Conservation (phyloP, 2,329 filamentous ascomycete species). For the Tolypocladium amazonense region DNA sequence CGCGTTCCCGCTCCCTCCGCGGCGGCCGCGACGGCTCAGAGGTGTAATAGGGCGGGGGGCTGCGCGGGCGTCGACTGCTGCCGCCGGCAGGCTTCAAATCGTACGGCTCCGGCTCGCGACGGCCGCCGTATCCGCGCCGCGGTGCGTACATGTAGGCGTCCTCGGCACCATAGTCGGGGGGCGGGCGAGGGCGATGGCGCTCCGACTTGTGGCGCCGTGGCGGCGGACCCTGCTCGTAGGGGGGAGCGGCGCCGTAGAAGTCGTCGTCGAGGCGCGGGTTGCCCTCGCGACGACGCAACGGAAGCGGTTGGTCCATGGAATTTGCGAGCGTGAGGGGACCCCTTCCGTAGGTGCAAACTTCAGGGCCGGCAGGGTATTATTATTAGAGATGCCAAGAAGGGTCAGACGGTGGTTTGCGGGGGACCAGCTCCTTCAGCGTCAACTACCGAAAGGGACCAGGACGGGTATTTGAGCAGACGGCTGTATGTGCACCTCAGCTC, state of each 20-base stretch:
- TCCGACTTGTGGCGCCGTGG: conserved; percentile 14
- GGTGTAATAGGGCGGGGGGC: conserved; percentile 4
- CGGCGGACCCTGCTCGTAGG: conserved; percentile 1
- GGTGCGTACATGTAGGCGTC: conserved; percentile 2
- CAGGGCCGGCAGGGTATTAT: neutral
- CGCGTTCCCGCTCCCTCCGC: neutral
- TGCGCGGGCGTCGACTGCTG: conserved; percentile 4
- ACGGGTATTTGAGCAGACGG: neutral
- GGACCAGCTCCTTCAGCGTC: neutral
- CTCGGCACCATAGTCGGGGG: conserved; percentile 4
- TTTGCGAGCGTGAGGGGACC: neutral
- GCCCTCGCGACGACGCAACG: conserved; percentile 12
- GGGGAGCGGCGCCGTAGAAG: conserved; percentile 5
- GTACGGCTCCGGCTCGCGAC: conserved; percentile 1
- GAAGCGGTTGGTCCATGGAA: conserved; percentile 14
- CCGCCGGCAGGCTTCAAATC: neutral
- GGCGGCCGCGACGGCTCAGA: conserved; percentile 1
- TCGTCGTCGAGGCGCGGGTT: conserved; percentile 14
- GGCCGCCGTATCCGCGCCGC: conserved; percentile 5
- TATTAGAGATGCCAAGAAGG: neutral
- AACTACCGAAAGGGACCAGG: neutral
- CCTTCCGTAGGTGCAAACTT: neutral
- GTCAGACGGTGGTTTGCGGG: neutral
- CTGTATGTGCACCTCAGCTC: neutral
- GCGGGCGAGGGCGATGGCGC: conserved; percentile 6